phyloP scores from a whole-genome alignment of 495 filamentous ascomycete genomes.

The Penicillium silybi region DNA sequence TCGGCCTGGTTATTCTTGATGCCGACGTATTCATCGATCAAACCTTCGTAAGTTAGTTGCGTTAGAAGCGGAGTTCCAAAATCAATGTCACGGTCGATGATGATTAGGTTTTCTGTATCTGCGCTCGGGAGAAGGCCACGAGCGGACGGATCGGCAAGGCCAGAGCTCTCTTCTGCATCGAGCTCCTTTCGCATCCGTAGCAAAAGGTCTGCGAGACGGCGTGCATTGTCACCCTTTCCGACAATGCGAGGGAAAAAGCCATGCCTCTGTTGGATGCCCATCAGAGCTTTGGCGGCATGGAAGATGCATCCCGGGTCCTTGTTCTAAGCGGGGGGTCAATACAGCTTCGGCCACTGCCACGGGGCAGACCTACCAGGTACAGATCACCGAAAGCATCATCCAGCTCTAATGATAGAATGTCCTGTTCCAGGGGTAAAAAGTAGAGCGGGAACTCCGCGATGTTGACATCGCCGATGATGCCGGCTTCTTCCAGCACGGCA shows the following conservation, averaged over 20 bases:
- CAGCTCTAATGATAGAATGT: slow-evolving; percentile 86
- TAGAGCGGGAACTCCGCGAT: slow-evolving; percentile 80
- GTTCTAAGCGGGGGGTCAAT: slow-evolving; percentile 40
- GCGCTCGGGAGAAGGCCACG: slow-evolving; percentile 78
- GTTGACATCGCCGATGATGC: slow-evolving; percentile 88
- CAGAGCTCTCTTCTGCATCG: slow-evolving; percentile 70
- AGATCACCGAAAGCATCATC: slow-evolving; percentile 82
- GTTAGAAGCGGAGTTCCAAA: slow-evolving; percentile 87
- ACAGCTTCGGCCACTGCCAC: neutral
- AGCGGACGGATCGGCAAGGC: slow-evolving; percentile 51
- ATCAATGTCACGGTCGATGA: slow-evolving; percentile 94
- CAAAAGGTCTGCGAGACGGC: slow-evolving; percentile 83
- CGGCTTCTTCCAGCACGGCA: slow-evolving; percentile 86
- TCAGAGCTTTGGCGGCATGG: slow-evolving; percentile 84
- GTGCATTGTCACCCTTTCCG: slow-evolving; percentile 93
- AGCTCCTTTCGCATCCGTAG: slow-evolving; percentile 89
- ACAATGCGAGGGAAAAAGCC: slow-evolving; percentile 94
- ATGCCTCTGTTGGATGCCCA: slow-evolving; percentile 87
- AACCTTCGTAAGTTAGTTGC: slow-evolving; percentile 93
- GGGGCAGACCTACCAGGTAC: slow-evolving; percentile 58
- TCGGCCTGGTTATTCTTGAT: slow-evolving; percentile 87
- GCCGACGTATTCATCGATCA: slow-evolving; percentile 91
- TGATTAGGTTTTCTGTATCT: slow-evolving; percentile 81
- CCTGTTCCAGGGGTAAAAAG: slow-evolving; percentile 87
- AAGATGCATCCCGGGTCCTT: slow-evolving; percentile 91